Evolutionary conservation across 805 yeast species (phyloP), one percentile per base, ranked within the genome.

Genomic region (Kuraishia piskuri): DNA sequence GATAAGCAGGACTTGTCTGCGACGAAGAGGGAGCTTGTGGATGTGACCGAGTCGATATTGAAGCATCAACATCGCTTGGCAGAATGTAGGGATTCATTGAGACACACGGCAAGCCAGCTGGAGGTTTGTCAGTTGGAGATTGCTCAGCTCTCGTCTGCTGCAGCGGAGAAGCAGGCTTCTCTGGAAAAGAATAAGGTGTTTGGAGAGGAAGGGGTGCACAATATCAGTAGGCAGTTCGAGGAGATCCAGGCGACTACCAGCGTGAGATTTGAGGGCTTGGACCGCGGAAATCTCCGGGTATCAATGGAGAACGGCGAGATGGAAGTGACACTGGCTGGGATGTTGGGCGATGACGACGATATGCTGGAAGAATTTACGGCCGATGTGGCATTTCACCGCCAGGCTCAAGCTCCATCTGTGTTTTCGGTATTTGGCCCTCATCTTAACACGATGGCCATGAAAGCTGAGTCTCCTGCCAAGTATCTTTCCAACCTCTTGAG

Each of bases 1-100:
- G 57, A 54, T 26, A 55, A 53, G 40, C 55, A 59, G 2, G 56
- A 55, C 22, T 50, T 60, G 45, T 12, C 53, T 24, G 22, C 9
- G 12, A 24, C 58, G 14, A 53, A 67, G 36, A 31, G 47, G 21
- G 50, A 55, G 22, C 51, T 55, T 51, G 53, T 54, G 9, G 21
- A 14, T 10, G 22, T 52, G 10, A 53, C 55, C 2, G 31, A 55
- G 12, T 21, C 19, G 19, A 46, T 52, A 21, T 4, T 25, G 47
- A 22, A 20, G 21, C 49, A 22, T 6, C 52, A 52, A 24, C 49
- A 54, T 2, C 49, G 49, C 8, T 26, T 60, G 12, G 44, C 50
- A 19, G 25, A 22, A 12, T 24, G 57, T 2, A 40, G 63, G n/a
- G 37, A 46, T n/a, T 52, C 55, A 19, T 51, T 65, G 22, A 47